Evolutionary conservation across 139 green algal species (phyloP), one percentile per base, ranked within the genome.

Genomic region (Chlamydomonas schloesseri): DNA sequence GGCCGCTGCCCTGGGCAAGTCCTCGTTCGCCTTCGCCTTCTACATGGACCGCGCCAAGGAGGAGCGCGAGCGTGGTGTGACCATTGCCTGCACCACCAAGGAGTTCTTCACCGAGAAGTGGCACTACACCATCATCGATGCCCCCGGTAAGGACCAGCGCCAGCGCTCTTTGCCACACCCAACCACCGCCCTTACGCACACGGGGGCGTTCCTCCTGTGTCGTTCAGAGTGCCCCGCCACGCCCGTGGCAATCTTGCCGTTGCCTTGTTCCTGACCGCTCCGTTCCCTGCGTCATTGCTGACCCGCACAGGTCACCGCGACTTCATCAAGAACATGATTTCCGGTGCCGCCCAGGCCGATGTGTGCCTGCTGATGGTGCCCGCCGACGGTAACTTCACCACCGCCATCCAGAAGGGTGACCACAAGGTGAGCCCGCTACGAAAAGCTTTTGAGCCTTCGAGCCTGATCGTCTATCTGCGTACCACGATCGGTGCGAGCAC

Each of bases 271-370:
- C n/a, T n/a, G n/a, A n/a, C n/a, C n/a, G n/a, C n/a, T n/a, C n/a
- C n/a, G n/a, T n/a, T n/a, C n/a, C n/a, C n/a, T n/a, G n/a, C n/a
- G n/a, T n/a, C n/a, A n/a, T n/a, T n/a, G n/a, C 28, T 82, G 10
- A 8, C 42, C 57, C 31, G 1, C 47, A 1, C 90, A 95, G 96
- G 97, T 87, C 97, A 99, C 93, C 90, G 98, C 68, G 98, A 99
- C 92, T 99, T 99, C 95, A 99, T 99, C 93, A 99, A 99, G 97
- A 99, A 99, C 96, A 99, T 99, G 98, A 99, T 99, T 93, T 98
- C 98, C 78, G 98, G 97, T 85, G 96, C 97, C 87, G 93, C 93
- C 84, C 97, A 99, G 96, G 97, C 97, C 76, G 95, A 98, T 89
- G 94, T 98, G 92, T 94, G 96, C 94, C 83, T 98, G 88, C 95